Evolutionary conservation across 2,329 filamentous ascomycete species (phyloP).

Genomic region (Paraphaeosphaeria sporulosa): DNA sequence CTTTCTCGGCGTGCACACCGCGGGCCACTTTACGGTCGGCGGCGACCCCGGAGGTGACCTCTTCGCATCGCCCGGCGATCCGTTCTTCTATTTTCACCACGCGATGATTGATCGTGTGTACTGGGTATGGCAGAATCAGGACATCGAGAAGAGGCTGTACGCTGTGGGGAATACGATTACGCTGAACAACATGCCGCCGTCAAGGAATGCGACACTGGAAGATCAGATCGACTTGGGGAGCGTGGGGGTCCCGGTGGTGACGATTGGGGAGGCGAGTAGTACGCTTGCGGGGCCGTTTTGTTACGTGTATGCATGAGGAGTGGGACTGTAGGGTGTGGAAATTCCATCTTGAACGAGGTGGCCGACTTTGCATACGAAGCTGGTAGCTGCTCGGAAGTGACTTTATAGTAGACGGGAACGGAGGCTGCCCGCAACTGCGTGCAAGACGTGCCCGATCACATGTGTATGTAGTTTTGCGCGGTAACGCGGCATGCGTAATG

Average conservation of each 20-base stretch:
- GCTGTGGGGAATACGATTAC: conserved; percentile 56
- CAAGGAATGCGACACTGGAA: conserved; percentile 55
- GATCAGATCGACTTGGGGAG: conserved; percentile 51
- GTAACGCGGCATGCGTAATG: too few species aligned
- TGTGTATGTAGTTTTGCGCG: too few species aligned
- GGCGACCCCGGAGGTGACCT: conserved; percentile 58
- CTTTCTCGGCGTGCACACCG: conserved; percentile 55
- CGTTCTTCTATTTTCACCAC: conserved; percentile 59
- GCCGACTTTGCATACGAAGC: too few species aligned
- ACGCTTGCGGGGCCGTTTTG: conserved; percentile 55
- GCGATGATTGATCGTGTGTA: conserved; percentile 57
- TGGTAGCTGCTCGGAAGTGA: too few species aligned
- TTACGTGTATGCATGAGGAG: conserved; percentile 49
- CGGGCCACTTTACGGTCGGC: conserved; percentile 57
- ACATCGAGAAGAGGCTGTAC: conserved; percentile 47
- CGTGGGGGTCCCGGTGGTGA: conserved; percentile 39
- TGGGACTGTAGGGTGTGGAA: too few species aligned
- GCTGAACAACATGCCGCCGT: conserved; percentile 53
- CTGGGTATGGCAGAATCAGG: conserved; percentile 61
- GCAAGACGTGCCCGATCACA: too few species aligned
- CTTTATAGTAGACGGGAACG: too few species aligned
- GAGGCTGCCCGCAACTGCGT: too few species aligned
- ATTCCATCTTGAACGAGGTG: too few species aligned
- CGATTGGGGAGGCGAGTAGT: conserved; percentile 50
- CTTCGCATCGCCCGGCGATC: conserved; percentile 56